phyloP scores from a whole-genome alignment of 495 filamentous ascomycete genomes.

The Neurospora sp. region DNA sequence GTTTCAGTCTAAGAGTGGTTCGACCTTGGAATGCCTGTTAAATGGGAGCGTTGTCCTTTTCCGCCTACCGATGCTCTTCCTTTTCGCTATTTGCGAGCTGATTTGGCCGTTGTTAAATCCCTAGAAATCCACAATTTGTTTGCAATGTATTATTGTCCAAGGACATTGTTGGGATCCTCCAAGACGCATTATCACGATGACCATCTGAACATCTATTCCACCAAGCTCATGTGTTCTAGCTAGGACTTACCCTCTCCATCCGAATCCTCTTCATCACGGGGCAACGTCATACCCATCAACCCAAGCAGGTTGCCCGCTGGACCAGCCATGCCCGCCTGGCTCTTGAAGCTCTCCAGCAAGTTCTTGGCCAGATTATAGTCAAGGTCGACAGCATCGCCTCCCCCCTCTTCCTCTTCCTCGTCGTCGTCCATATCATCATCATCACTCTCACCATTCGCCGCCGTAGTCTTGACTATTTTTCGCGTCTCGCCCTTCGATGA shows the following conservation, averaged over 20 bases:
- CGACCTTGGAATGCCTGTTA: not conserved
- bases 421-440: slow-evolving; percentile 4
- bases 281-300: slow-evolving; percentile 72
- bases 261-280: slow-evolving; percentile 57
- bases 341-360: slow-evolving; percentile 82
- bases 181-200: not conserved
- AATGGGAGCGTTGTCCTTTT: not conserved
- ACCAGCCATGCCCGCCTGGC: slow-evolving; percentile 72
- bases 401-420: slow-evolving; percentile 33
- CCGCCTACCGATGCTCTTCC: not conserved
- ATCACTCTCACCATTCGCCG: slow-evolving; percentile 5
- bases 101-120: not conserved
- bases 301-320: slow-evolving; percentile 78
- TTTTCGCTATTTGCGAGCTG: not conserved
- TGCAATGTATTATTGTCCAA: not conserved
- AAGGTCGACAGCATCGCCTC: slow-evolving; percentile 51
- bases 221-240: not conserved
- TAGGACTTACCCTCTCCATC: not conserved
- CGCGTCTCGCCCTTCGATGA: not conserved
- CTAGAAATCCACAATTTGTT: not conserved
- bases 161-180: not conserved
- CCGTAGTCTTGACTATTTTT: not conserved
- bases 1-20: not conserved
- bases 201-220: not conserved
- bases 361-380: slow-evolving; percentile 88